These are phyloP conservation scores for Candida smagusa DNA, from an alignment of 1,139 yeast genomes.

Conservation along the genomic window DNA sequence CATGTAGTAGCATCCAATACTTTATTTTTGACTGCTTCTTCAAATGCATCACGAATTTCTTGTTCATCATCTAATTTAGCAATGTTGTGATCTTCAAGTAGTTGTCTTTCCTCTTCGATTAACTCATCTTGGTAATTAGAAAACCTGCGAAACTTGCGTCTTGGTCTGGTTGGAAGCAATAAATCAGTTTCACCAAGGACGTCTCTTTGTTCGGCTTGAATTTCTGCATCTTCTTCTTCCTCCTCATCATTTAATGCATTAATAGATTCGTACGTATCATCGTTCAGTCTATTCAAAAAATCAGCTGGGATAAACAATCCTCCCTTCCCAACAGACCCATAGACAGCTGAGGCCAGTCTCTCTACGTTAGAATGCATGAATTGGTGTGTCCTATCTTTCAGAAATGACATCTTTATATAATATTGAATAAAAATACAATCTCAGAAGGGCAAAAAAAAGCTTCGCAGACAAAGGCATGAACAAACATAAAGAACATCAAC, in stretches of 20 bases:
- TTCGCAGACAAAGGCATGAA: too few species aligned
- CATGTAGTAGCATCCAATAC: slow-evolving; percentile 24
- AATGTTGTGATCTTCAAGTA: slow-evolving; percentile 30
- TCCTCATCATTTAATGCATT: slow-evolving; percentile 4
- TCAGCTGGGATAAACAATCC: slow-evolving; percentile 53
- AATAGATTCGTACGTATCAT: slow-evolving; percentile 9
- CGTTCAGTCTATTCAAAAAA: slow-evolving; percentile 19
- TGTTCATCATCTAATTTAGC: slow-evolving; percentile 23
- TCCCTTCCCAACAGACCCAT: slow-evolving; percentile 52
- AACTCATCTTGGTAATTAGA: slow-evolving; percentile 18
- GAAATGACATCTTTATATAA: slow-evolving; percentile 8
- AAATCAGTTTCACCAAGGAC: slow-evolving; percentile 13
- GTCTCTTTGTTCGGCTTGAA: slow-evolving; percentile 4
- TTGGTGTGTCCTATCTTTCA: slow-evolving; percentile 28
- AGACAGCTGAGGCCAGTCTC: slow-evolving; percentile 51
- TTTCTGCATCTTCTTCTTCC: neutral
- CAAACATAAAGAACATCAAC: too few species aligned
- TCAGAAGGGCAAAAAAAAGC: too few species aligned
- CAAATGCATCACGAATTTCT: slow-evolving; percentile 31
- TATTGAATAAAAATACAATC: too few species aligned
- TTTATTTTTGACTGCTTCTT: slow-evolving; percentile 31
- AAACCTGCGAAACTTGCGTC: slow-evolving; percentile 10
- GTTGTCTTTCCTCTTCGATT: slow-evolving; percentile 34
- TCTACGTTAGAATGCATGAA: slow-evolving; percentile 47
- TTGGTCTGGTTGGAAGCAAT: slow-evolving; percentile 7